These are phyloP conservation scores for Coemansia sp. DNA, from an alignment of 192 early-diverging fungal species.

Conservation along the genomic window DNA sequence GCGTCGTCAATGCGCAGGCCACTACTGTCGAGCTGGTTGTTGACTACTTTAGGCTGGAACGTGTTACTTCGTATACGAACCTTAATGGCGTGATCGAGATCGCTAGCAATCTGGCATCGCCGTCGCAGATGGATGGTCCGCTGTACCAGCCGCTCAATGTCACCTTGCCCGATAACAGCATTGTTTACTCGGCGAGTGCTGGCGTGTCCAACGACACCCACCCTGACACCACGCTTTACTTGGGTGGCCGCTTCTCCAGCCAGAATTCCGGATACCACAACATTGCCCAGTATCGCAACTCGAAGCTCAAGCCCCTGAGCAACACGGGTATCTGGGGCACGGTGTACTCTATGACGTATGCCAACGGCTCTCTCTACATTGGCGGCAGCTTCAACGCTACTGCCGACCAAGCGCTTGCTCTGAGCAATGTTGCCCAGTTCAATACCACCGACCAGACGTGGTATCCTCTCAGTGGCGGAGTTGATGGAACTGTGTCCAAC, in stretches of 20 bases:
- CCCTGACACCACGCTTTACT: conserved; percentile 45
- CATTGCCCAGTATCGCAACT: conserved; percentile 61
- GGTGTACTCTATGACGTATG: conserved; percentile 37
- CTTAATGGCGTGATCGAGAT: conserved; percentile 51
- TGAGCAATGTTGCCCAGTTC: conserved; percentile 45
- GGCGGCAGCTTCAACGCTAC: conserved; percentile 54
- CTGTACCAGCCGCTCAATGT: conserved; percentile 42
- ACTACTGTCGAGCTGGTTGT: conserved; percentile 44
- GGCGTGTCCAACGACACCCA: conserved; percentile 30
- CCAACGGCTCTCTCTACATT: conserved; percentile 32
- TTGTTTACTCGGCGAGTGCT: conserved; percentile 53
- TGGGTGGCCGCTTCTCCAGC: conserved; percentile 65
- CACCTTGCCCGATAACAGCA: conserved; percentile 47
- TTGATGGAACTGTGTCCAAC: conserved; percentile 53
- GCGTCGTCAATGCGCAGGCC: conserved; percentile 20
- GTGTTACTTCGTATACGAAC: conserved; percentile 38
- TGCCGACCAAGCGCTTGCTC: conserved; percentile 19
- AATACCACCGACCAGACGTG: conserved; percentile 45
- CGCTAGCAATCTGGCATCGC: conserved; percentile 21
- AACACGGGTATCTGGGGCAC: conserved; percentile 36
- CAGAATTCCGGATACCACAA: conserved; percentile 48
- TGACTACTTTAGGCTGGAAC: conserved; percentile 39
- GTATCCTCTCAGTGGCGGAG: conserved; percentile 48
- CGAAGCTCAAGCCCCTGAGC: conserved; percentile 25
- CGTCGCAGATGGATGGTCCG: conserved; percentile 23